Evolutionary conservation across 164 flowering plant species (phyloP).

Genomic region (Vitis amurensis): DNA sequence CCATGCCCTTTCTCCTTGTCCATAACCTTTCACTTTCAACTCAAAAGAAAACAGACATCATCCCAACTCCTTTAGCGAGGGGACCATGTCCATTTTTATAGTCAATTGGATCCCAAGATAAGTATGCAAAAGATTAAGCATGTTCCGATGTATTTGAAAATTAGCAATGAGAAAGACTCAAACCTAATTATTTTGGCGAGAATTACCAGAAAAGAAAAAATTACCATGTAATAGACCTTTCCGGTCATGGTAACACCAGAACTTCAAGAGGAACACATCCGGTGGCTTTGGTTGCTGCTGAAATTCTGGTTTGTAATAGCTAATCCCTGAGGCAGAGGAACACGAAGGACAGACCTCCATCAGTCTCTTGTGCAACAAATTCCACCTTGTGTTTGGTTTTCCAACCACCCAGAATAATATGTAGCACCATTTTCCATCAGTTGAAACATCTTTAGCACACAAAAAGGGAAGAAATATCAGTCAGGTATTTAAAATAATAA

Average conservation of each 20-base stretch:
- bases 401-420: constrained; percentile 61
- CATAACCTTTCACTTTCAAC: no score
- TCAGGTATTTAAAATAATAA: background rate
- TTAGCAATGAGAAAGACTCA: no score
- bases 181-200: no score
- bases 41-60: no score
- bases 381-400: constrained; percentile 48
- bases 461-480: background rate
- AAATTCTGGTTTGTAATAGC: constrained; percentile 24
- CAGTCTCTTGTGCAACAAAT: constrained; percentile 51
- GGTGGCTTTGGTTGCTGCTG: constrained; percentile 37
- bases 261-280: constrained; percentile 59
- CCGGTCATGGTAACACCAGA: constrained; percentile 45
- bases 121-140: no score
- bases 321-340: constrained; percentile 39
- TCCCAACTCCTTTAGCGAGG: no score
- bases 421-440: constrained; percentile 78
- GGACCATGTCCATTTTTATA: no score
- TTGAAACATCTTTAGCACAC: constrained; percentile 41
- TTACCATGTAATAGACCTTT: constrained; percentile 59
- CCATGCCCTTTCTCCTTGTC: no score
- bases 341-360: constrained; percentile 57
- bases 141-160: no score
- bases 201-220: background rate
- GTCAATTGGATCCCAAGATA: no score